A percentile compares a stretch with the other conserved stretches of the same genome.
These are phyloP conservation scores for Ustilago curta DNA, from an alignment of 1,284 basidiomycete genomes.

Conservation along the genomic window DNA sequence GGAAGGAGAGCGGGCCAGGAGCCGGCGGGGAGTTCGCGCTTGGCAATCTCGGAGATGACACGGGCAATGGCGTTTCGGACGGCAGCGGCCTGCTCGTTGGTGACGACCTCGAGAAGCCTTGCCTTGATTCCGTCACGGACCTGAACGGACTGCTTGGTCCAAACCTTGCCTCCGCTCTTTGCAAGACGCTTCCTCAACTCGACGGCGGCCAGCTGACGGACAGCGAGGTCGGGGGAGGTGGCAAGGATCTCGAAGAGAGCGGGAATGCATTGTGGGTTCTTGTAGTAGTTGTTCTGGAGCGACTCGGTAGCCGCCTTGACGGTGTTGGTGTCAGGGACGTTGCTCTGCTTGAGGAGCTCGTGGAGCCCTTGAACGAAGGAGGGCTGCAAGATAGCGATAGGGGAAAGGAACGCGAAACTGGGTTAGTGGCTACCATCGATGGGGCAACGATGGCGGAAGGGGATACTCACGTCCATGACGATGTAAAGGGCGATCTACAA, in stretches of 20 bases:
- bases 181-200: constrained; percentile 93
- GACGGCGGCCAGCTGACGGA: constrained; percentile 97
- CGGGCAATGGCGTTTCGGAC: constrained; percentile 83
- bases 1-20: constrained; percentile 90
- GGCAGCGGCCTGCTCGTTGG: constrained; percentile 82
- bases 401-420: neutral
- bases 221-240: constrained; percentile 80
- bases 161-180: constrained; percentile 83
- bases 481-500: neutral
- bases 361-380: constrained; percentile 66
- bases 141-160: constrained; percentile 80
- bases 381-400: constrained; percentile 19
- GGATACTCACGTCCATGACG: constrained; percentile 34
- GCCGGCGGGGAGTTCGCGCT: constrained; percentile 83
- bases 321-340: constrained; percentile 66
- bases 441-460: neutral
- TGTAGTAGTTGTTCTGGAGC: constrained; percentile 77
- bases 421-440: neutral
- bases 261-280: constrained; percentile 87
- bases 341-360: constrained; percentile 65
- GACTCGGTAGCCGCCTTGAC: constrained; percentile 78
- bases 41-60: constrained; percentile 91
- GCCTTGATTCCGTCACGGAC: constrained; percentile 87
- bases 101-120: constrained; percentile 82
- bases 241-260: constrained; percentile 90